Evolutionary conservation across 345 rosid genomes (phyloP).

Genomic region (Bruguiera gymnorhiza): DNA sequence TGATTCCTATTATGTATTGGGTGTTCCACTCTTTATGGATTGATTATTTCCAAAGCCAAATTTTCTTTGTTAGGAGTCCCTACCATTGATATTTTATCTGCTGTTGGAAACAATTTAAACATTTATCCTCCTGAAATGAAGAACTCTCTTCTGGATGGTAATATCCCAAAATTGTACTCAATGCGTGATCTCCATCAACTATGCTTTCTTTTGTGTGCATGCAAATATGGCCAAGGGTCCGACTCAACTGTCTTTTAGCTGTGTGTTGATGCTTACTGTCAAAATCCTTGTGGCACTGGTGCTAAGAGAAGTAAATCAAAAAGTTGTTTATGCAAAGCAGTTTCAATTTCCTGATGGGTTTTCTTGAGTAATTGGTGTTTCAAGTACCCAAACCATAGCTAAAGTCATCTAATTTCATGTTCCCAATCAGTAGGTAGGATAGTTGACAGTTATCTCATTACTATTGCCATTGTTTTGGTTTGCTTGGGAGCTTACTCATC

Average conservation of each 20-base stretch:
- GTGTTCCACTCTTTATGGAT: background rate
- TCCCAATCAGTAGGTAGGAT: too few species aligned
- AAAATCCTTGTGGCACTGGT: too few species aligned
- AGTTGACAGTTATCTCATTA: too few species aligned
- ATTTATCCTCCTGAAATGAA: background rate
- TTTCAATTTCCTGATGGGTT: constrained; percentile 8
- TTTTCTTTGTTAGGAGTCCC: background rate
- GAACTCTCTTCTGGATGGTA: background rate
- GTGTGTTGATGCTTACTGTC: constrained; percentile 9
- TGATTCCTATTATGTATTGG: background rate
- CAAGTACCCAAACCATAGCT: background rate
- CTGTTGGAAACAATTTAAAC: background rate
- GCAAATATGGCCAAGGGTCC: background rate
- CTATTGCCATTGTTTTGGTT: background rate
- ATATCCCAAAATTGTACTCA: background rate
- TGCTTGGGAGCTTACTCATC: constrained; percentile 6
- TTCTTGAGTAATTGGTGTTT: background rate
- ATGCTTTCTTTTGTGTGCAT: background rate
- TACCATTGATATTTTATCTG: background rate
- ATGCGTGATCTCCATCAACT: background rate
- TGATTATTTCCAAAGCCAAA: background rate
- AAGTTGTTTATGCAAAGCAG: background rate
- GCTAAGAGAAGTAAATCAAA: background rate
- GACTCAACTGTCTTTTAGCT: constrained; percentile 10
- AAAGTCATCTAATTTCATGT: background rate